phyloP scores from a whole-genome alignment of 2,329 filamentous ascomycete species.

The Claviceps maximensis region DNA sequence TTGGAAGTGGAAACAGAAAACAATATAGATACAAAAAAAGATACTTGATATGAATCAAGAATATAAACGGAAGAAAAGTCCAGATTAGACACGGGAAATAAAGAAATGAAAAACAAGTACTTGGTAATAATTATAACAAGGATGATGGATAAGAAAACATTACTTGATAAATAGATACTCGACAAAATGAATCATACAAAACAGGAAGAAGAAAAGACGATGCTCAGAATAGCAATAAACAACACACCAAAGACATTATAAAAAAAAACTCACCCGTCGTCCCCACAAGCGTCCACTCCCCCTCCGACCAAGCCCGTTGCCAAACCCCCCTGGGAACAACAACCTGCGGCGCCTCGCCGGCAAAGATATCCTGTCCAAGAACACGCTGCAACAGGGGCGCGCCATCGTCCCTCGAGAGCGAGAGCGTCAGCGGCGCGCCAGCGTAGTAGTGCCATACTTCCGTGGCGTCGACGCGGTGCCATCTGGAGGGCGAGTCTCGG shows the following conservation, averaged over 20 bases:
- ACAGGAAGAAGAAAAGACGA: neutral
- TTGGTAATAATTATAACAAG: too few species aligned
- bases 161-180: too few species aligned
- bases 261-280: slow-evolving; percentile 8
- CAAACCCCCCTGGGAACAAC: slow-evolving; percentile 27
- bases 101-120: too few species aligned
- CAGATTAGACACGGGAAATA: too few species aligned
- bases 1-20: too few species aligned
- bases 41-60: too few species aligned
- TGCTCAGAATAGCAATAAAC: neutral
- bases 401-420: slow-evolving; percentile 30
- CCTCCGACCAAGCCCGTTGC: slow-evolving; percentile 25
- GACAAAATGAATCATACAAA: neutral
- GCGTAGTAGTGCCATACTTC: slow-evolving; percentile 43
- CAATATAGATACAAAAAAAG: too few species aligned
- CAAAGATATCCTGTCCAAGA: slow-evolving; percentile 29
- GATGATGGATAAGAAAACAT: too few species aligned
- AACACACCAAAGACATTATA: too few species aligned
- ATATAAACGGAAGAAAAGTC: too few species aligned
- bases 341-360: slow-evolving; percentile 28
- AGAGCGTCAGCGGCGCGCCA: slow-evolving; percentile 33
- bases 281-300: slow-evolving; percentile 35
- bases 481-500: slow-evolving; percentile 26
- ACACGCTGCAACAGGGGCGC: slow-evolving; percentile 9
- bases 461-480: slow-evolving; percentile 34